phyloP scores from a whole-genome alignment of 2,329 filamentous ascomycete species.

The Talaromyces pinophilus region DNA sequence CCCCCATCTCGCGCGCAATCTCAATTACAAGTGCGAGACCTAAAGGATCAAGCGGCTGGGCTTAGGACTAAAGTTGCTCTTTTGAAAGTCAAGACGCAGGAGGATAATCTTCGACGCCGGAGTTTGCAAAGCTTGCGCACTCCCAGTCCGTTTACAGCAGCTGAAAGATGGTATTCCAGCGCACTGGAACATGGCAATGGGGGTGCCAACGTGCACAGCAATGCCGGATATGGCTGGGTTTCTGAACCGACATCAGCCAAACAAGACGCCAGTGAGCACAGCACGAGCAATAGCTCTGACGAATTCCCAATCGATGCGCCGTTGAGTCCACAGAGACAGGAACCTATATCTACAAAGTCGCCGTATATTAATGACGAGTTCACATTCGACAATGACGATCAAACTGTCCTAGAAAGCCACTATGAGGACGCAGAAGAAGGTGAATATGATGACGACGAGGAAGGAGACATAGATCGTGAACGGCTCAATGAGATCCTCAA shows the following conservation, averaged over 20 bases:
- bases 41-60: conserved; percentile 83
- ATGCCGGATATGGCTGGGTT: conserved; percentile 38
- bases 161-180: conserved; percentile 59
- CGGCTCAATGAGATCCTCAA: conserved; percentile 57
- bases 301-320: conserved; percentile 11
- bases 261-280: conserved; percentile 13
- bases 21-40: conserved; percentile 68
- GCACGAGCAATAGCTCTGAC: conserved; percentile 5
- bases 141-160: conserved; percentile 76
- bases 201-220: conserved; percentile 39
- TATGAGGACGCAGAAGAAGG: conserved; percentile 50
- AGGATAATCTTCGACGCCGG: conserved; percentile 74
- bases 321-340: conserved; percentile 3
- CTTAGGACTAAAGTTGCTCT: conserved; percentile 82
- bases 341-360: neutral
- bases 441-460: conserved; percentile 37
- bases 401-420: conserved; percentile 39
- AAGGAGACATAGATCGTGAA: conserved; percentile 63
- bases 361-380: conserved; percentile 27
- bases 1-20: conserved; percentile 67
- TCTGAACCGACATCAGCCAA: conserved; percentile 32
- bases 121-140: conserved; percentile 75
- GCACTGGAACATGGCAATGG: conserved; percentile 40
- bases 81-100: conserved; percentile 73
- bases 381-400: conserved; percentile 29